A percentile compares a stretch with the other conserved stretches of the same genome.
These are phyloP conservation scores for Amaranthus palmeri DNA, from an alignment of 148 eudicot species.

Conservation along the genomic window DNA sequence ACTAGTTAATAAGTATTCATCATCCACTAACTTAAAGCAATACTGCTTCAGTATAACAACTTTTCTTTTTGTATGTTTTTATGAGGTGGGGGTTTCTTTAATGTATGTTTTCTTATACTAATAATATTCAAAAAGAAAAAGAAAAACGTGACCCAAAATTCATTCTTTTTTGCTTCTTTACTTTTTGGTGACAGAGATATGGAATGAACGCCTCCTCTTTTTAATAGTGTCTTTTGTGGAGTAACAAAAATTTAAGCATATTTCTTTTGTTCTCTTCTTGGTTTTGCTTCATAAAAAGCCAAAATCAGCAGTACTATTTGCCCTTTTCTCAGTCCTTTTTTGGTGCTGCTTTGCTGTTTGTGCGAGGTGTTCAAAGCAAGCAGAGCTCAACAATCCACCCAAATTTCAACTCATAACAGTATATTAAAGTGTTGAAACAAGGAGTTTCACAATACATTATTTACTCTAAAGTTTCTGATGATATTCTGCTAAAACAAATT, in stretches of 20 bases:
- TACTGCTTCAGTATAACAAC: no score
- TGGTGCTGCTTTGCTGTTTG: not conserved
- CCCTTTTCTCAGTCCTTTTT: slow-evolving; percentile 11
- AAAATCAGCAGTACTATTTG: slow-evolving; percentile 11
- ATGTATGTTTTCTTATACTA: not conserved
- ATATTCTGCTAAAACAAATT: no score
- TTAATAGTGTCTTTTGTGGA: slow-evolving; percentile 21
- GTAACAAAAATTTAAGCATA: slow-evolving; percentile 16
- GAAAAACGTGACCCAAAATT: slow-evolving; percentile 2
- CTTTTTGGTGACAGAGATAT: slow-evolving; percentile 13
- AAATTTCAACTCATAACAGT: no score
- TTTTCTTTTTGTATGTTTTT: no score
- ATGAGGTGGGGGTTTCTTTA: slow-evolving; percentile 20
- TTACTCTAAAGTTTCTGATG: no score
- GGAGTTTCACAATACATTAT: slow-evolving; percentile 3
- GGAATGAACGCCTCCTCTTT: slow-evolving; percentile 9
- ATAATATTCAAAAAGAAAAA: slow-evolving; percentile 10
- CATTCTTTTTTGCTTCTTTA: not conserved
- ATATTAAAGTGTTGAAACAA: slow-evolving; percentile 20
- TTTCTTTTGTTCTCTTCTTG: slow-evolving; percentile 11
- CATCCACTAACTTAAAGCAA: not conserved
- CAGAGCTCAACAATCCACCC: no score
- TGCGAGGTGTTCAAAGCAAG: no score
- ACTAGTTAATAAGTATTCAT: not conserved
- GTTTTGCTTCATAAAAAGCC: slow-evolving; percentile 9